phyloP scores from a whole-genome alignment of 768 basidiomycete species.

The Terana coerulea region DNA sequence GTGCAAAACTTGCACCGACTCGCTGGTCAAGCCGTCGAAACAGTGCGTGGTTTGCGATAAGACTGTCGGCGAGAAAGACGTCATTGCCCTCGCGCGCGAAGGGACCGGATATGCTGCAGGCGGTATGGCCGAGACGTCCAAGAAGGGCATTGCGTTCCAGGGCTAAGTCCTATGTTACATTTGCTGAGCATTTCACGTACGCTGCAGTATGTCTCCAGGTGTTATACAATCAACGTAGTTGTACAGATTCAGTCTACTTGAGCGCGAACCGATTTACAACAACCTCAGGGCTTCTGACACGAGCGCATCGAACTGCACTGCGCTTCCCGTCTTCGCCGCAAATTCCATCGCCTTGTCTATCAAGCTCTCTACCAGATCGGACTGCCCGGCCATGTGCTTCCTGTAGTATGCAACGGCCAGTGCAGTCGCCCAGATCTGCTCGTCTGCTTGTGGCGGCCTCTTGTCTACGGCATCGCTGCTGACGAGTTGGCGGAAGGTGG shows the following conservation, averaged over 20 bases:
- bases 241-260: background rate
- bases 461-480: slow-evolving; percentile 33
- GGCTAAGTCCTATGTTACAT: too few relatives aligned
- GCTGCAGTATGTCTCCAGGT: background rate
- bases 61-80: slow-evolving; percentile 58
- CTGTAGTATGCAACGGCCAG: slow-evolving; percentile 45
- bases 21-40: slow-evolving; percentile 71
- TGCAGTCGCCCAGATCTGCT: slow-evolving; percentile 45
- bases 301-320: background rate
- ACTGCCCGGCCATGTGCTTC: slow-evolving; percentile 31
- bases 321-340: slow-evolving; percentile 16
- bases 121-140: slow-evolving; percentile 87
- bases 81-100: slow-evolving; percentile 85
- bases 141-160: slow-evolving; percentile 81
- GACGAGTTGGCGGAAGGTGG: slow-evolving; percentile 32
- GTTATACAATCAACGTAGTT: background rate
- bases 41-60: slow-evolving; percentile 89
- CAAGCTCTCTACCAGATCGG: slow-evolving; percentile 41
- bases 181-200: background rate
- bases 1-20: slow-evolving; percentile 88
- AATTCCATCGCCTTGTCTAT: slow-evolving; percentile 40
- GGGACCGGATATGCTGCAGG: slow-evolving; percentile 97
- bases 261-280: background rate
- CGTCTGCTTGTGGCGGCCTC: background rate
- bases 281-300: background rate